Base-by-base conservation (phyloP, 257 asterid species). In the Solanum peruvianum region DNA sequence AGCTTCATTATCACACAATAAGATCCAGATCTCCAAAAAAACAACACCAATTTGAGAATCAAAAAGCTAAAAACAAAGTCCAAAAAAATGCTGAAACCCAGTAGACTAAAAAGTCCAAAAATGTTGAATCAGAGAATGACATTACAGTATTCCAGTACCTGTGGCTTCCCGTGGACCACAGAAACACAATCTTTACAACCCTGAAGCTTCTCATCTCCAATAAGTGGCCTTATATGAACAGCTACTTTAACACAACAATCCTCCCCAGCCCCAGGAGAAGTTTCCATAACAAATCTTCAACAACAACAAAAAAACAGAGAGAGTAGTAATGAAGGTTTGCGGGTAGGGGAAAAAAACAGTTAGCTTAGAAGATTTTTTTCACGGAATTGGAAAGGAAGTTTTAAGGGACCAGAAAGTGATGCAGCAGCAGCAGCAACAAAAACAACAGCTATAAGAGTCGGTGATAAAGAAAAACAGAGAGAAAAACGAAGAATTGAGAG, bases 241-340 rank as follows among this genome's bases (percentile, higher is more conserved):
- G 99, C 99, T 42, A 97, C 99, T 92, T 97, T 97, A 13, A 97
- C 99, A 92, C 98, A 97, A 37, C 99, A 97, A 91, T 97, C 97
- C 88, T 95, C 99, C 42, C 93, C 99, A 39, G 8, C 99, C 39
- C 93, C 99, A 31, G 11, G 66, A 76, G 83, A 56, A 66, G 75
- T 35, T 47, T 86, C 87, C 87, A 86, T 86, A 56, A 62, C 75
- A 67, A 82, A 42, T 76, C 18, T 39, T 14, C 70, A 73, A 21
- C 37, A 35, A n/a, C 3, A 3, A 33, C 35, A 37, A 37, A 1
- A 83, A 31, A 35, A 20, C 66, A 35, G 9, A 29, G 11, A 56
- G 14, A 69, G 35, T 33, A 71, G 76, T 69, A 71, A 18, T 18
- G 76, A 31, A 35, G 76, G 76, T 15, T 35, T 27, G 71, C 41